Evolutionary conservation across 2,329 filamentous ascomycete species (phyloP), one percentile per base, ranked within the genome.

Genomic region (Pseudocercospora fuligena): DNA sequence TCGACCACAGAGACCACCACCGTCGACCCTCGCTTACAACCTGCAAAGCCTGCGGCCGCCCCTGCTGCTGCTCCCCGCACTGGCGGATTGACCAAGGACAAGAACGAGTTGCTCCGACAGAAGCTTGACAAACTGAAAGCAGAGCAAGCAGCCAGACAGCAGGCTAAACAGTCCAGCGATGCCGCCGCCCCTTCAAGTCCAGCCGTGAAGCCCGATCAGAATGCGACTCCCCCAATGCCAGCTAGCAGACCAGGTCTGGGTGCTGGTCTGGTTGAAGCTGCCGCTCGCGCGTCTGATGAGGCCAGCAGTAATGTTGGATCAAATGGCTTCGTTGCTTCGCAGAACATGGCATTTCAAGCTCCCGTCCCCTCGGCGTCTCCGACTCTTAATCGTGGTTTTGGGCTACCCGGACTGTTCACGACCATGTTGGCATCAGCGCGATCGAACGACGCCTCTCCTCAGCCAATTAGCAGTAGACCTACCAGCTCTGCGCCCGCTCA

Each of bases 51-150:
- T 25, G 23, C 40, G 9, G 27, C 23, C 19, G 23, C 25, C 27
- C 36, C 54, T 31, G 27, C 46, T 2, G 23, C 65, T 25, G 57
- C 46, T 49, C 23, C 64, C 27, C 16, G 46, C 51, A 29, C 33
- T 23, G 21, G 58, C 65, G 64, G 69, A 16, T 57, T 69, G 12
- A 59, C 64, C n/a, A 68, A 65, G 40, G 68, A 71, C 8, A 69
- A 75, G 70, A 97, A 92, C 67, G 92, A 92, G 66, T 80, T 93
- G 33, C 84, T 94, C 56, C 88, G 92, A 70, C 87, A 92, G 75
- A 93, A 92, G 71, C 89, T 97, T 75, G 92, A 93, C 66, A 90
- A 90, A 23, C 80, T 95, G 23, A 88, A 88, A 71, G 75, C 73
- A 3, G 66, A 72, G 51, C 72, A 70, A 43, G 72, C 74, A 49